These are phyloP conservation scores for Chrysanthemum seticuspe DNA, from an alignment of 129 eudicot species.

Conservation along the genomic window DNA sequence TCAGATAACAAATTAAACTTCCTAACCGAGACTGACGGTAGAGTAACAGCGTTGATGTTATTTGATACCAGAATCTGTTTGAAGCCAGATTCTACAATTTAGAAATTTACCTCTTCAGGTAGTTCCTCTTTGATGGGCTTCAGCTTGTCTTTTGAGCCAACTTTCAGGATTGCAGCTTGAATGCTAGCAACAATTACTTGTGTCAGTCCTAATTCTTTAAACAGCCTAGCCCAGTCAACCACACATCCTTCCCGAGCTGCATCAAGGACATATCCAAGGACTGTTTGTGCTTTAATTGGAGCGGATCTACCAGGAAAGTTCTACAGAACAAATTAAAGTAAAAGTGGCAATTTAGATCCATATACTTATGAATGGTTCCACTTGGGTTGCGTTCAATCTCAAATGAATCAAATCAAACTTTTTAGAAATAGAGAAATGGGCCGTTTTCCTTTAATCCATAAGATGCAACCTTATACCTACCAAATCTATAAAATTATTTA, in stretches of 20 bases:
- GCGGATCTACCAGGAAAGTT: constrained; percentile 77
- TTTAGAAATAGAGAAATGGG: neutral
- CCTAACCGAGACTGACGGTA: neutral
- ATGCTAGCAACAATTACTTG: constrained; percentile 39
- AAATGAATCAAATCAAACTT: neutral
- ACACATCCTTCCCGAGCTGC: constrained; percentile 74
- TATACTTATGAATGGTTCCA: neutral
- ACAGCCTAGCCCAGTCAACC: constrained; percentile 57
- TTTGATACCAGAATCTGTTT: neutral
- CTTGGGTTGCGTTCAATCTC: neutral
- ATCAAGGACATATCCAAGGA: constrained; percentile 64
- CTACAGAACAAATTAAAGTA: constrained; percentile 34
- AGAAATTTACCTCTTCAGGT: constrained; percentile 73
- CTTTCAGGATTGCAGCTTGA: constrained; percentile 54
- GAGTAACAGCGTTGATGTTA: neutral
- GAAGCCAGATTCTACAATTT: neutral
- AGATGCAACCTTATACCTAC: too few species aligned
- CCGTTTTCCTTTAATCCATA: too few species aligned
- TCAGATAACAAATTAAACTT: neutral
- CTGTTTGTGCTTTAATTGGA: constrained; percentile 75
- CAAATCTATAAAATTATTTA: neutral
- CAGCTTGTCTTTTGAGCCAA: constrained; percentile 78
- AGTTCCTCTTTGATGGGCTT: constrained; percentile 80
- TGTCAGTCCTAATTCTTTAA: constrained; percentile 60
- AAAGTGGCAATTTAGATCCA: constrained; percentile 10